A percentile compares a stretch with the other conserved stretches of the same genome.
Evolutionary conservation across 306 rosid species (phyloP).

Genomic region (Hippophae tibetana): DNA sequence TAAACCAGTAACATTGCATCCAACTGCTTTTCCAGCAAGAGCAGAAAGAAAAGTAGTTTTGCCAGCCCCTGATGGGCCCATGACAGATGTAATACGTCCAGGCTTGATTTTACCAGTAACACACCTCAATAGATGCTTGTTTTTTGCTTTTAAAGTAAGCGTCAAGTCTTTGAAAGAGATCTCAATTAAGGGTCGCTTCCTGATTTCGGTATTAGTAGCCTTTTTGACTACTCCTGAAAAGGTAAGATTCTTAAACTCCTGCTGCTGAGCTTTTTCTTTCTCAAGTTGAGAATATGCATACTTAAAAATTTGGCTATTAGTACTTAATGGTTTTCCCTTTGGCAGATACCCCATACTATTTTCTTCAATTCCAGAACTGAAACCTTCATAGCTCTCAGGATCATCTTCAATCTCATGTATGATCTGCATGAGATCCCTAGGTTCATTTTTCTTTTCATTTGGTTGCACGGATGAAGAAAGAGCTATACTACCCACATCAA

Average conservation of each 20-base stretch:
- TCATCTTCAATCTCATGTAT: conserved; percentile 57
- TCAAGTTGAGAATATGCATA: conserved; percentile 90
- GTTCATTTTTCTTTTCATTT: conserved; percentile 32
- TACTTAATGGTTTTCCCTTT: conserved; percentile 48
- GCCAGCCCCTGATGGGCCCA: conserved; percentile 99
- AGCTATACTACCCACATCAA: conserved; percentile 29
- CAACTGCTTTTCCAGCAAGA: conserved; percentile 78
- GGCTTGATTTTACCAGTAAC: conserved; percentile 87
- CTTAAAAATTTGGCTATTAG: conserved; percentile 63
- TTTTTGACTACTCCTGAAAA: conserved; percentile 77
- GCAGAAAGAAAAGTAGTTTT: conserved; percentile 93
- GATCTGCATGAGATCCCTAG: conserved; percentile 34
- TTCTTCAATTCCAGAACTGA: conserved; percentile 28
- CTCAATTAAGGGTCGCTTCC: conserved; percentile 75
- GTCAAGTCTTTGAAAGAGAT: conserved; percentile 78
- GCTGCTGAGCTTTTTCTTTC: conserved; percentile 85
- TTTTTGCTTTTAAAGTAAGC: conserved; percentile 70
- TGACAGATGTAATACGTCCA: conserved; percentile 84
- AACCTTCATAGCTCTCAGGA: conserved; percentile 32
- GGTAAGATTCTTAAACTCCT: conserved; percentile 58
- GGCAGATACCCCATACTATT: conserved; percentile 22
- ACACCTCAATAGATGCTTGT: conserved; percentile 66
- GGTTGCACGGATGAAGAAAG: conserved; percentile 28
- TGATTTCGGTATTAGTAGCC: conserved; percentile 49
- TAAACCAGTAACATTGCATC: conserved; percentile 64